Evolutionary conservation across 208 protist genomes (phyloP).

Genomic region (Trypanosoma conorhini): DNA sequence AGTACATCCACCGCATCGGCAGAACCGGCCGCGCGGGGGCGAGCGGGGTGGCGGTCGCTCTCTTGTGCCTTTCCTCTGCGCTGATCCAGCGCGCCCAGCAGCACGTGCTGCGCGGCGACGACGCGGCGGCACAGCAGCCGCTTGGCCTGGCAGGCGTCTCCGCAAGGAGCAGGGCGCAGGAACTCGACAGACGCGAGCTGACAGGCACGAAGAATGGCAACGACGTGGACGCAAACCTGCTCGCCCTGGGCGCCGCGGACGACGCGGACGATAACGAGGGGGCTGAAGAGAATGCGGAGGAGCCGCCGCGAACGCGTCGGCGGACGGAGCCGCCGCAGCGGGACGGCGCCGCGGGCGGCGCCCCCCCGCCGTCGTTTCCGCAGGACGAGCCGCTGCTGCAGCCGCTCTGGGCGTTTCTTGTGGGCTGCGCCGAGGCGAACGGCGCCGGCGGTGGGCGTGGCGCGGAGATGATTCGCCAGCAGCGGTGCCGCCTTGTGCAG

Average conservation of each 20-base stretch:
- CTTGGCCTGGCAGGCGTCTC: conserved; percentile 6
- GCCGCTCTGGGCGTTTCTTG: conserved; percentile 74
- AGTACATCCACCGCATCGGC: conserved; percentile 98
- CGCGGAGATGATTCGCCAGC: conserved; percentile 37
- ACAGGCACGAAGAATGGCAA: conserved; percentile 5
- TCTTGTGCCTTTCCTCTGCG: conserved; percentile 75
- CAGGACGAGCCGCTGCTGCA: conserved; percentile 49
- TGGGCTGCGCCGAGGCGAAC: conserved; percentile 59
- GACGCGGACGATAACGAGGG: conserved; percentile 1
- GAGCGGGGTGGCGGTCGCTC: conserved; percentile 91
- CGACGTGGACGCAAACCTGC: background rate
- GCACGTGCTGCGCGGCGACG: conserved; percentile 1
- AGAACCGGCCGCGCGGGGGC: conserved; percentile 88
- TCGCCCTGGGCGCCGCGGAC: background rate
- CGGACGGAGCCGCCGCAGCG: conserved; percentile 2
- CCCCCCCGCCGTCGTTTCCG: conserved; percentile 26
- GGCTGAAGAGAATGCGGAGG: conserved; percentile 10
- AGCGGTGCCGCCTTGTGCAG: conserved; percentile 49
- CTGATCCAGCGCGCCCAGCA: conserved; percentile 43
- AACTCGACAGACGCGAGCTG: conserved; percentile 13
- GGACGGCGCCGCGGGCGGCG: background rate
- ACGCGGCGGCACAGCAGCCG: background rate
- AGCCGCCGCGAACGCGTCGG: too few relatives aligned
- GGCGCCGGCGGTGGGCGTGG: conserved; percentile 11
- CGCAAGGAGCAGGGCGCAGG: conserved; percentile 11